Base-by-base conservation (phyloP, 768 basidiomycete genomes). In the Tricholoma flavovirens region DNA sequence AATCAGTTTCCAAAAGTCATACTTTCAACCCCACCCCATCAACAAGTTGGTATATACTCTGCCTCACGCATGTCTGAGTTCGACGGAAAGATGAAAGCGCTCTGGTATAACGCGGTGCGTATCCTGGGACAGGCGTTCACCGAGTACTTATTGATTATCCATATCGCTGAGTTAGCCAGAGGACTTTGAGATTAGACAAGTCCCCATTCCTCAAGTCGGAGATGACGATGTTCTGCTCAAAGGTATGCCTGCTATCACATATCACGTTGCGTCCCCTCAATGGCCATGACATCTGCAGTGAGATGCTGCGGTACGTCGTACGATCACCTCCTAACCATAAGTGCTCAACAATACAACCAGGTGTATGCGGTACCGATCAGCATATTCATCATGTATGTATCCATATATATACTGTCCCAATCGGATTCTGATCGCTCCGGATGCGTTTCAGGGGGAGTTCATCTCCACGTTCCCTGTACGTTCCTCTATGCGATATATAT, bases 161-260 rank as follows among this genome's bases (percentile, higher is more conserved):
- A 8, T 32, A 32, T 54, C n/a, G n/a, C 11, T 21, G 26, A 49
- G 46, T 30, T 56, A 88, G 86, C 83, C 88, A 53, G 72, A 74
- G 62, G 69, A 88, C 50, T 90, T 90, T 61, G 80, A 82, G 55
- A 76, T 90, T 56, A 83, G 76, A 62, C 71, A 83, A 36, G 86
- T 90, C 7, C 83, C 86, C 4, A 81, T 89, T 54, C 88, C 88
- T 6, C 57, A 78, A 56, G 74, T 81, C 57, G 78, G 78, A 32
- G 84, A 87, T 59, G 80, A 88, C 53, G 89, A 91, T 24, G 80
- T 90, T 49, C 77, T 90, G 52, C 74, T 91, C 61, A 89, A 91
- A 78, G 87, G 86, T 56, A 53, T 40, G 46, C 43, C 24, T 24
- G 12, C 32, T 14, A 19, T 11, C 19, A 5, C 50, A 7, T 32